Evolutionary conservation across 176 grass and related monocot species (phyloP), one percentile per base, ranked within the genome.

Genomic region (Leersia perrieri): DNA sequence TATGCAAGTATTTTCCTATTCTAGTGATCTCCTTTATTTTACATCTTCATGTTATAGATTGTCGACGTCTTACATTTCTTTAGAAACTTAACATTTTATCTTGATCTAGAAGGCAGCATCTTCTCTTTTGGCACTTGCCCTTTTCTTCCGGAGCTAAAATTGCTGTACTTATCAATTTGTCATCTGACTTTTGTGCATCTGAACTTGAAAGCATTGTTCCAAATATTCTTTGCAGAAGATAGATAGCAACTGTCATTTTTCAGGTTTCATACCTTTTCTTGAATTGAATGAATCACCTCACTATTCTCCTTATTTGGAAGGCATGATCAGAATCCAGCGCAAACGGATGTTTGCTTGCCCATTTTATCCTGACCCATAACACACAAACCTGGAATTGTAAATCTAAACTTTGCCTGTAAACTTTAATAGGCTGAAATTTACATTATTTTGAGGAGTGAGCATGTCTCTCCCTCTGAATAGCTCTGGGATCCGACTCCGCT

Each of bases 101-200:
- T 85, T 81, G 72, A 81, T 64, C 11, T 7, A 33, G 41, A 89
- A 89, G 82, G 34, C 22, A 81, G 65, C 66, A 65, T 85, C 79
- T 33, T 41, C 33, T 30, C 38, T 77, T 15, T 42, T 75, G 51
- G 70, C 60, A 40, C 75, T 62, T 69, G 32, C 20, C 26, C 57
- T 39, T 80, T 84, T 23, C 70, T 80, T 80, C 40, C 13, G 15
- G 70, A 70, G 33, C 51, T 23, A 28, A 63, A 75, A 47, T 55
- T 80, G 23, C 57, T 53, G 49, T 16, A 74, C 13, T 27, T 68
- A 53, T 81, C 63, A 63, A 74, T 10, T 27, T 68, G 41, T 81
- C 63, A 63, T 57, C 27, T 25, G 22, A 75, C 65, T 76, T 65
- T 36, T 66, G 57, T 8, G 5, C 25, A 69, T 70, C 60, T 49